Evolutionary conservation across 208 protist species (phyloP).

Genomic region (Trypanosoma rangeli): DNA sequence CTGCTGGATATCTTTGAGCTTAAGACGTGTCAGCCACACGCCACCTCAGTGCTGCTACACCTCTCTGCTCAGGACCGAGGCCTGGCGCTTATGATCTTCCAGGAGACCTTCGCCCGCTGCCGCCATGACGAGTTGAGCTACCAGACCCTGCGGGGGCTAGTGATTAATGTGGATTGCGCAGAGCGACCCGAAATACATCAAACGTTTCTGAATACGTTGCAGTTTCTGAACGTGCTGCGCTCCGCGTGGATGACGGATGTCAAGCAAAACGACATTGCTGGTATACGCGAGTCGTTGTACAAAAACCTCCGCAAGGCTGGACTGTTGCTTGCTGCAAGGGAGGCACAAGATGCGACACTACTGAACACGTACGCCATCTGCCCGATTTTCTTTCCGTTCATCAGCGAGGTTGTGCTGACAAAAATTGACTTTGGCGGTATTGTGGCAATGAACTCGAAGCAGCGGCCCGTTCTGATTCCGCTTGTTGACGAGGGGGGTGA

Average conservation of each 20-base stretch:
- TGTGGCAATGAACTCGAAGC: slow-evolving; percentile 25
- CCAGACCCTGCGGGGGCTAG: slow-evolving; percentile 13
- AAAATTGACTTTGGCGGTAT: slow-evolving; percentile 24
- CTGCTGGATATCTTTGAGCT: slow-evolving; percentile 33
- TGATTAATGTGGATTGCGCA: slow-evolving; percentile 5
- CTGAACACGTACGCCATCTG: not conserved
- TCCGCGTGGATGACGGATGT: not conserved
- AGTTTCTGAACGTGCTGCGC: slow-evolving; percentile 22
- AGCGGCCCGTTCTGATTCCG: slow-evolving; percentile 31
- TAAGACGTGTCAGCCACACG: slow-evolving; percentile 22
- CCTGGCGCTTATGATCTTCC: slow-evolving; percentile 29
- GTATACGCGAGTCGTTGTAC: slow-evolving; percentile 10
- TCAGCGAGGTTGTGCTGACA: slow-evolving; percentile 24
- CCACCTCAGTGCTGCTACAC: slow-evolving; percentile 13
- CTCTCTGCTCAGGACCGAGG: slow-evolving; percentile 13
- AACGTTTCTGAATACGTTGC: slow-evolving; percentile 27
- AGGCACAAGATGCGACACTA: not conserved
- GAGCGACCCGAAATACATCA: slow-evolving; percentile 14
- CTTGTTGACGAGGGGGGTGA: slow-evolving; percentile 20
- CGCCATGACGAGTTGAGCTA: slow-evolving; percentile 25
- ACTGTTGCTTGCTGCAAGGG: not conserved
- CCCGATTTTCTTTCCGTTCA: slow-evolving; percentile 36
- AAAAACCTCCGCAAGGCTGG: slow-evolving; percentile 4
- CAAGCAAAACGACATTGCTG: slow-evolving; percentile 2
- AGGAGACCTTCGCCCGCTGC: slow-evolving; percentile 16